Base-by-base conservation (phyloP, 352 stramenopile species). In the Globisporangium cystogenes region DNA sequence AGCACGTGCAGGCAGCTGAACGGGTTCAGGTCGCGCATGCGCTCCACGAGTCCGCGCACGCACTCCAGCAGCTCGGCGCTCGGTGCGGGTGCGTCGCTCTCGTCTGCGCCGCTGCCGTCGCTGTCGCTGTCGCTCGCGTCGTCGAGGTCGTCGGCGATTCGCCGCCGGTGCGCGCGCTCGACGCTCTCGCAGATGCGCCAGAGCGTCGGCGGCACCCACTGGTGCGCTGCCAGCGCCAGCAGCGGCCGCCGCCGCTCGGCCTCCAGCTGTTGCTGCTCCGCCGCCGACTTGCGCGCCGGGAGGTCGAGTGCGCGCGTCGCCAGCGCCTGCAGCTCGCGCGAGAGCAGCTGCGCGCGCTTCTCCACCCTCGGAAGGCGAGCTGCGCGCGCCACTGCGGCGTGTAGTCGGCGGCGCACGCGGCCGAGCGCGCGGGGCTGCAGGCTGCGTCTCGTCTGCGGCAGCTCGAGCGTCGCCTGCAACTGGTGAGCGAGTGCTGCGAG, bases 1-100 rank as follows among this genome's bases (percentile, higher is more conserved):
- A 78, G n/a, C 11, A 73, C 55, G 57, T 76, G 70, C 20, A 82
- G 27, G 39, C 68, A 70, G 51, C 69, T 76, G 33, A 61, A 79
- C 33, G 72, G 60, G 42, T 82, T 76, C 1, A 35, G 37, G 12
- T 67, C 58, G 8, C 51, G 54, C 51, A 75, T 42, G 5, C 53
- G 51, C 27, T 57, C 62, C 57, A 76, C 61, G 29, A 76, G 47
- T 2, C 62, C 18, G 41, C 76, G 68, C 56, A 78, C 67, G 4
- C 46, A 49, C 12, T 7, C 48, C n/a, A 57, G 64, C 20, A 79
- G 21, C 12, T 49, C 46, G 24, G 64, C 57, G 5, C 50, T 26
- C n/a, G 40, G 58, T 18, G 64, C 21, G 4, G 16, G 29, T 20
- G n/a, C 12, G 21, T 7, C 11, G n/a, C n/a, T n/a, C n/a, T n/a